phyloP scores from a whole-genome alignment of 345 rosid genomes.

The Heritiera littoralis region DNA sequence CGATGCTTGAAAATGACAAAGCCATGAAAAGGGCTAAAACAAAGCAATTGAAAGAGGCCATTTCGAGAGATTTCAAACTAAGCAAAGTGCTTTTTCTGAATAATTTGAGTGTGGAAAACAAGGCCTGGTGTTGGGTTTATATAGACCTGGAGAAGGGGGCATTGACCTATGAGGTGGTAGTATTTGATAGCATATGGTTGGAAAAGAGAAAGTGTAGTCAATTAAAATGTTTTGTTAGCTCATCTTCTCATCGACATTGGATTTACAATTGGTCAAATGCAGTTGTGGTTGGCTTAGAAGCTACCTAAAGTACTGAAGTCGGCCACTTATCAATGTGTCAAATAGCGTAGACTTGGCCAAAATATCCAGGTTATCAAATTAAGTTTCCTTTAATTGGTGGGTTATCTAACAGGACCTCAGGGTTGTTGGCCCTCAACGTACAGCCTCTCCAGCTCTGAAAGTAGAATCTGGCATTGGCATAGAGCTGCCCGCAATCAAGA shows the following conservation, averaged over 20 bases:
- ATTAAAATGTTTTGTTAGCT: background rate
- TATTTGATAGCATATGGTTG: background rate
- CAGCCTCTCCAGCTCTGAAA: background rate
- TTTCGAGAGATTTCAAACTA: slow-evolving; percentile 4
- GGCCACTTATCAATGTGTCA: background rate
- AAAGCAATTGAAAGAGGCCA: slow-evolving; percentile 16
- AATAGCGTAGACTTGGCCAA: background rate
- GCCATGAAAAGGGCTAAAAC: background rate
- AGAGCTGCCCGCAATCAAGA: background rate
- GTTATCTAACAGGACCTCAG: background rate
- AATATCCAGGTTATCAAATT: background rate
- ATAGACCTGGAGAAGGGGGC: background rate
- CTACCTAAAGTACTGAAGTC: background rate
- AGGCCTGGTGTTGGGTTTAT: background rate
- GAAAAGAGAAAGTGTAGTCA: background rate
- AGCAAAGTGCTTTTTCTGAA: background rate
- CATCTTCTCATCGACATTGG: background rate
- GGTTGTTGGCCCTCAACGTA: background rate
- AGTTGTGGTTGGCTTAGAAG: background rate
- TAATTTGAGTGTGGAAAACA: background rate
- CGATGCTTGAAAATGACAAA: slow-evolving; percentile 18
- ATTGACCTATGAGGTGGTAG: background rate
- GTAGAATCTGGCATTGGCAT: background rate
- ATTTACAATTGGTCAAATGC: background rate
- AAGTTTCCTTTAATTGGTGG: background rate